A percentile compares a stretch with the other conserved stretches of the same genome.
phyloP scores from a whole-genome alignment of 2,329 filamentous ascomycete species.

The Camptophora hylomeconis region DNA sequence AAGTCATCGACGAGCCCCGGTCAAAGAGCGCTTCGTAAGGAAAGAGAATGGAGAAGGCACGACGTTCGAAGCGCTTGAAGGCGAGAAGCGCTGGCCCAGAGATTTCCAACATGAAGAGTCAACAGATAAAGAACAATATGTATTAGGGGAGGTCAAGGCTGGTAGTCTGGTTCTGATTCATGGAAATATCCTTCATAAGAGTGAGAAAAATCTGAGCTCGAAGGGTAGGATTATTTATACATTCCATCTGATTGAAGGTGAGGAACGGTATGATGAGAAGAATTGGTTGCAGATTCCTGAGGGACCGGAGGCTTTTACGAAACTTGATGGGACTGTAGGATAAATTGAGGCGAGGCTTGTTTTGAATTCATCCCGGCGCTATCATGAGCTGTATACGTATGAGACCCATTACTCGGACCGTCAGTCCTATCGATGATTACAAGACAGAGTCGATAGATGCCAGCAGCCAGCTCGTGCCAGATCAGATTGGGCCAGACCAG shows the following conservation, averaged over 20 bases:
- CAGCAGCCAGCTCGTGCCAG: no score
- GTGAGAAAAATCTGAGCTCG: constrained; percentile 74
- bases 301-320: constrained; percentile 67
- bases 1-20: constrained; percentile 60
- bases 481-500: no score
- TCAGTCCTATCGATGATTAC: no score
- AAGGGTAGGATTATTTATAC: constrained; percentile 93
- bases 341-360: background rate
- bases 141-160: constrained; percentile 75
- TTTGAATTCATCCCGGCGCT: no score
- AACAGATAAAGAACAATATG: constrained; percentile 45
- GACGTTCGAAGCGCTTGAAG: constrained; percentile 49
- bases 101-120: constrained; percentile 32
- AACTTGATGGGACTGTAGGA: constrained; percentile 26
- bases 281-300: constrained; percentile 89
- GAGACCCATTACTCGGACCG: no score
- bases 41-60: constrained; percentile 42
- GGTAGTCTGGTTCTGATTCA: constrained; percentile 88
- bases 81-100: constrained; percentile 49
- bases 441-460: no score
- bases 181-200: constrained; percentile 91
- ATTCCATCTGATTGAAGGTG: constrained; percentile 88
- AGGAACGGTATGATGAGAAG: constrained; percentile 62
- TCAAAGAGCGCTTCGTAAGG: constrained; percentile 65
- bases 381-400: no score